Evolutionary conservation across 163 green algal genomes (phyloP).

Genomic region (Trebouxia gelatinosa): DNA sequence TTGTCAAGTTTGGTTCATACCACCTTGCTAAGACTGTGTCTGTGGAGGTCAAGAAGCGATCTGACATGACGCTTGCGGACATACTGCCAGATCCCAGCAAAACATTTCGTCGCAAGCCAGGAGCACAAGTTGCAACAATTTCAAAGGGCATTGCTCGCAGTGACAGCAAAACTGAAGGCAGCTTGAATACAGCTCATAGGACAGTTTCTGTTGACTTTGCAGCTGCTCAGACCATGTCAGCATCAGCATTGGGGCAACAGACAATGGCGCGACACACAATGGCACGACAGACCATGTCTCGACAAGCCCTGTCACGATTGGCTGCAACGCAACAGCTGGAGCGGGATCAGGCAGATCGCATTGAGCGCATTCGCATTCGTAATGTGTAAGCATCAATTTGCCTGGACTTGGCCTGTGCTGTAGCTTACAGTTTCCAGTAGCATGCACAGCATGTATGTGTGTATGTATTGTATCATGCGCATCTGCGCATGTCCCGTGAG

Average conservation of each 20-base stretch:
- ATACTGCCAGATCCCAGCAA: too few species aligned
- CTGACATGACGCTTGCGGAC: too few species aligned
- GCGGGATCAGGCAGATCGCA: background rate
- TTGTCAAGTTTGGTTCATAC: too few species aligned
- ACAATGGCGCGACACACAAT: background rate
- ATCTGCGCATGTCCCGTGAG: too few species aligned
- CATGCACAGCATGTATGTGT: too few species aligned
- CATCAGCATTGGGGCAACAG: background rate
- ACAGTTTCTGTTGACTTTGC: too few species aligned
- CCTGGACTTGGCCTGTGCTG: background rate
- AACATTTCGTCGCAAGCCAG: too few species aligned
- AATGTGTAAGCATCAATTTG: background rate
- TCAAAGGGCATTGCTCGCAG: too few species aligned
- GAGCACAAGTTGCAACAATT: too few species aligned
- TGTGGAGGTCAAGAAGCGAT: too few species aligned
- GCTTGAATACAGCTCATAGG: background rate
- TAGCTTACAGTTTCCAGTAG: background rate
- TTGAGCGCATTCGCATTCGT: background rate
- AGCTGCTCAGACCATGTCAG: background rate
- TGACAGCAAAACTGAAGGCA: background rate
- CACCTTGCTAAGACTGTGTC: too few species aligned
- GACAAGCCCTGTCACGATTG: background rate
- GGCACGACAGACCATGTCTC: background rate
- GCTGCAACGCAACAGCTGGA: background rate
- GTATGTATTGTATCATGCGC: too few species aligned